Base-by-base conservation (phyloP, 2,329 filamentous ascomycete species). In the Laburnicola sp. region DNA sequence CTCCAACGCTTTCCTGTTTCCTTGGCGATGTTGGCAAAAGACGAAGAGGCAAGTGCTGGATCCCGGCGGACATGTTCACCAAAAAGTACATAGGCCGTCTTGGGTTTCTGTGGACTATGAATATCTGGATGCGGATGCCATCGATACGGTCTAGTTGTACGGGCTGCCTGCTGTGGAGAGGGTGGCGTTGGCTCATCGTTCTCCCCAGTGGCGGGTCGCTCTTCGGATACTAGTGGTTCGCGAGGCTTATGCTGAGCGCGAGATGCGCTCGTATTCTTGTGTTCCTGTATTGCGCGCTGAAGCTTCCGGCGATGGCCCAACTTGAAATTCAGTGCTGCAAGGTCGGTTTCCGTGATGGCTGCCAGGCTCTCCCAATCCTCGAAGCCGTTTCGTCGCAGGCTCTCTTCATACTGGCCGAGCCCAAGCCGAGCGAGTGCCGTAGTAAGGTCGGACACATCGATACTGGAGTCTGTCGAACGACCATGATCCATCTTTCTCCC, bases 341-440 rank as follows among this genome's bases (percentile, higher is more conserved):
- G 41, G 43, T 57, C 54, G 16, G 16, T 16, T 16, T 16, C 50
- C 6, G 51, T 57, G 43, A 59, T 59, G 6, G 40, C 42, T 45
- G 48, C 35, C 21, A 56, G 38, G 30, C 39, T 46, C 21, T 51
- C 43, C 56, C 54, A 59, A 34, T 49, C 44, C 30, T 57, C 56
- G 28, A 57, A 57, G n/a, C 54, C 51, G 36, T 59, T 57, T 32
- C 48, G 49, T 41, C 28, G 32, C 38, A 59, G 51, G 16, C 36
- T 11, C 37, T 44, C 40, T n/a, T 50, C 27, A 45, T 56, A 55
- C 2, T 52, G 39, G 40, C 39, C 25, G 27, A 52, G 50, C 37
- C 39, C 39, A 44, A 52, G 50, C 34, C 26, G 39, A 44, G 50
- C 39, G 9, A 52, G 44, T 39, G 10, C 32, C 11, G 44, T 35